Conservation (phyloP, 2,329 filamentous ascomycete genomes). For the Xylaria arbuscula region DNA sequence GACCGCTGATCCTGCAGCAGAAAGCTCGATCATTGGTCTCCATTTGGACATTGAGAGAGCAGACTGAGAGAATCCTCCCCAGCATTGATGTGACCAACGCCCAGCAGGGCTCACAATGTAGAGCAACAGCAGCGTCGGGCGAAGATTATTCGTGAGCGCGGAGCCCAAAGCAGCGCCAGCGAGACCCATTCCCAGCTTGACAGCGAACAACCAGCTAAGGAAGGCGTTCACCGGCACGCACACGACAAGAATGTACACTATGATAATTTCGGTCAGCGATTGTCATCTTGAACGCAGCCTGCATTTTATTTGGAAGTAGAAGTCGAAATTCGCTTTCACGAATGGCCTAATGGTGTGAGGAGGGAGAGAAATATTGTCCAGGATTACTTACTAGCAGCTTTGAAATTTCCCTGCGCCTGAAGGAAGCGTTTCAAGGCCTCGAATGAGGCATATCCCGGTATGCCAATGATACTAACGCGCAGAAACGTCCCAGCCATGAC, state of each 20-base stretch:
- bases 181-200: slow-evolving; percentile 57
- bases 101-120: slow-evolving; percentile 58
- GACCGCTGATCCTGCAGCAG: slow-evolving; percentile 54
- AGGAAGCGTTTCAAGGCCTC: slow-evolving; percentile 66
- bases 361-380: neutral
- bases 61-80: slow-evolving; percentile 55
- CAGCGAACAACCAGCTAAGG: slow-evolving; percentile 62
- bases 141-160: slow-evolving; percentile 61
- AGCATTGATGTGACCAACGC: slow-evolving; percentile 56
- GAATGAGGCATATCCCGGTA: slow-evolving; percentile 65
- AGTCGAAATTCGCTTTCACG: neutral
- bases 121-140: slow-evolving; percentile 58
- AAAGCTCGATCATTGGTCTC: slow-evolving; percentile 55
- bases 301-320: neutral
- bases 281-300: neutral
- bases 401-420: slow-evolving; percentile 66
- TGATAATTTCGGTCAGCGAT: slow-evolving; percentile 6
- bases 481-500: slow-evolving; percentile 62
- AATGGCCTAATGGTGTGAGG: neutral
- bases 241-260: slow-evolving; percentile 58
- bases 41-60: slow-evolving; percentile 51
- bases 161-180: slow-evolving; percentile 63
- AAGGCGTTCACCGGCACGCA: slow-evolving; percentile 61
- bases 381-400: slow-evolving; percentile 51
- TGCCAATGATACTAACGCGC: slow-evolving; percentile 59